These are phyloP conservation scores for Carallia pectinifolia DNA, from an alignment of 345 rosid genomes.

Conservation along the genomic window DNA sequence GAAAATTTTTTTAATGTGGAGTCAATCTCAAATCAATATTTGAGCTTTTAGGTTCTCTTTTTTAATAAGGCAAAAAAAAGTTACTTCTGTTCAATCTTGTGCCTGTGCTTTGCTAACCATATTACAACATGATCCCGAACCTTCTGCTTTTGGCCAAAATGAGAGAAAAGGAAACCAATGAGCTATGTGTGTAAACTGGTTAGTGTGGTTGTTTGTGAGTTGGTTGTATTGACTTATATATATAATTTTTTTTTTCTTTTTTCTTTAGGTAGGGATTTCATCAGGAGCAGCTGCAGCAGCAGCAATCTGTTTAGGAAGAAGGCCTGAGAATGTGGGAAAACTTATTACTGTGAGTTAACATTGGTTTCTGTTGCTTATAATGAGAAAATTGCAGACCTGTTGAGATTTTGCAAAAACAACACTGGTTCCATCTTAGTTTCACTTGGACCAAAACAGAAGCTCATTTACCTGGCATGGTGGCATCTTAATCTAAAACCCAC, in stretches of 20 bases:
- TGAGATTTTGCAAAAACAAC: not conserved
- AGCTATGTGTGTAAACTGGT: not conserved
- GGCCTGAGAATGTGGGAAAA: conserved; percentile 88
- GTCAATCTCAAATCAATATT: not conserved
- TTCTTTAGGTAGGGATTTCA: conserved; percentile 81
- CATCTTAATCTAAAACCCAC: not conserved
- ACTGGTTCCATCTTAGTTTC: too few relatives aligned
- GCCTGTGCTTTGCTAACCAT: not conserved
- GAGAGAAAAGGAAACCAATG: too few relatives aligned
- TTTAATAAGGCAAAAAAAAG: not conserved
- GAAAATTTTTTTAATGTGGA: not conserved
- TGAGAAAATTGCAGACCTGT: not conserved
- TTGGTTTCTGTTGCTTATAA: not conserved
- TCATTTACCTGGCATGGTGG: too few relatives aligned
- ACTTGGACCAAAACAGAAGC: too few relatives aligned
- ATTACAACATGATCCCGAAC: not conserved
- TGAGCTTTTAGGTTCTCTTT: not conserved
- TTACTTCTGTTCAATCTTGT: not conserved
- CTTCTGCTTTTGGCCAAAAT: not conserved
- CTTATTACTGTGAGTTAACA: conserved; percentile 77
- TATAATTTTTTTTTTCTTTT: not conserved
- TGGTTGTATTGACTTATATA: not conserved
- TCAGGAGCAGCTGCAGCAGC: conserved; percentile 99
- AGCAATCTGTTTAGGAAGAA: conserved; percentile 69
- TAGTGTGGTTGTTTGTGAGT: not conserved